phyloP scores from a whole-genome alignment of 805 yeast genomes.

The Yamadazyma scolyti region DNA sequence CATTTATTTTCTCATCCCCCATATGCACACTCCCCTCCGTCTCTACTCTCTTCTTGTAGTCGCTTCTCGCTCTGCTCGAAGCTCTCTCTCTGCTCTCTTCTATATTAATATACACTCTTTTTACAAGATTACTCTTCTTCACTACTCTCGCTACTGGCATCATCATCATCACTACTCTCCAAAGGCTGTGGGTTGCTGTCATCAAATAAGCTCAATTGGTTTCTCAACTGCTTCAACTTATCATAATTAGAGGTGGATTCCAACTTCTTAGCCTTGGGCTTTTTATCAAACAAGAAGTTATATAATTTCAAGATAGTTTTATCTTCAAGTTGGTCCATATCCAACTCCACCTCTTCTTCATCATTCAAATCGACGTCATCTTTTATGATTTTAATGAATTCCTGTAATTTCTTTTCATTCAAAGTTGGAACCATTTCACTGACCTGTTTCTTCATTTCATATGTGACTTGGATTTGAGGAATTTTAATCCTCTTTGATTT shows the following conservation, averaged over 20 bases:
- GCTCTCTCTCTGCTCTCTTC: too few relatives aligned
- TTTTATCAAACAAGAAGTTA: conserved; percentile 61
- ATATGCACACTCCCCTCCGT: too few relatives aligned
- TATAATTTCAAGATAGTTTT: conserved; percentile 78
- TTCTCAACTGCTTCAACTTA: conserved; percentile 64
- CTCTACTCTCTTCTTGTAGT: too few relatives aligned
- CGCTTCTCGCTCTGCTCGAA: too few relatives aligned
- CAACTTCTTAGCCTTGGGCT: conserved; percentile 33
- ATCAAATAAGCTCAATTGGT: conserved; percentile 44
- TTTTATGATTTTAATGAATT: conserved; percentile 80
- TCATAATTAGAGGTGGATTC: conserved; percentile 31
- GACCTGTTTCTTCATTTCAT: conserved; percentile 94
- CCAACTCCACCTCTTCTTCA: conserved; percentile 90
- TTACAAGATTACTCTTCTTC: conserved; percentile 57
- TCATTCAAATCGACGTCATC: conserved; percentile 57
- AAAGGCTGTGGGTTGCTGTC: conserved; percentile 19
- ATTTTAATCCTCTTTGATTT: conserved; percentile 16
- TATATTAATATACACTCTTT: conserved; percentile 8
- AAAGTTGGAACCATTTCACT: conserved; percentile 77
- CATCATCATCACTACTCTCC: conserved; percentile 44
- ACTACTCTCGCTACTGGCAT: conserved; percentile 52
- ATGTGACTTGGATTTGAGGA: conserved; percentile 55
- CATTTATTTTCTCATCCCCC: too few relatives aligned
- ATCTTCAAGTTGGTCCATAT: conserved; percentile 89
- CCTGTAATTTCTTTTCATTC: conserved; percentile 76